Conservation (phyloP, 2,329 filamentous ascomycete genomes). For the Hymenoscyphus fructigenus region DNA sequence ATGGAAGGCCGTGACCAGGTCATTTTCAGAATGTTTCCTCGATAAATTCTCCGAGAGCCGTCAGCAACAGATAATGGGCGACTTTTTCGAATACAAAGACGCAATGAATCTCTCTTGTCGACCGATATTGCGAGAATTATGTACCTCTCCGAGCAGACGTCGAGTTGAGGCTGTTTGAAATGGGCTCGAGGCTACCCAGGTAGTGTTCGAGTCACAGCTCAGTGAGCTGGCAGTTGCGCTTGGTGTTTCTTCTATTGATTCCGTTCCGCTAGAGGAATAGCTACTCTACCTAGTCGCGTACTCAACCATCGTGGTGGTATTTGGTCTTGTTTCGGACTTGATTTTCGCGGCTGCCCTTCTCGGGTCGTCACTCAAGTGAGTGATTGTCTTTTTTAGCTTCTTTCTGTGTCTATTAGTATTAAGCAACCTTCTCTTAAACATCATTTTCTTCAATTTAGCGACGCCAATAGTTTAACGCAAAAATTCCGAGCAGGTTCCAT, state of each 20-base stretch:
- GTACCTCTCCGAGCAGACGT: not conserved
- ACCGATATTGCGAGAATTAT: not conserved
- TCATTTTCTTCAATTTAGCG: not conserved
- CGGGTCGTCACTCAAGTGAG: not conserved
- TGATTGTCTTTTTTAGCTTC: not conserved
- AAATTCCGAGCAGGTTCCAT: not conserved
- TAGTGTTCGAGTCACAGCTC: not conserved
- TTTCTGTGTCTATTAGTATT: too few species aligned
- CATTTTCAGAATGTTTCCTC: not conserved
- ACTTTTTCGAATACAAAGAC: not conserved
- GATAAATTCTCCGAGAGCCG: not conserved
- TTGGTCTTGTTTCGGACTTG: not conserved
- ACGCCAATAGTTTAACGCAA: not conserved
- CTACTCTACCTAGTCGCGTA: not conserved
- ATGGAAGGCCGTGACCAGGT: not conserved
- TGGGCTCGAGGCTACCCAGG: not conserved
- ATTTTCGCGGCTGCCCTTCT: too few species aligned
- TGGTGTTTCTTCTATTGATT: not conserved
- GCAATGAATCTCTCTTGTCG: not conserved
- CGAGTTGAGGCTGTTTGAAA: too few species aligned
- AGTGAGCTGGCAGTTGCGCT: not conserved
- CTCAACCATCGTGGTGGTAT: not conserved
- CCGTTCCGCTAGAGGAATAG: not conserved
- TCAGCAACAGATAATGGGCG: not conserved
- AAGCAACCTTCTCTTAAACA: not conserved